These are phyloP conservation scores for Fragilaria crotonensis DNA, from an alignment of 108 stramenopile genomes.

Conservation along the genomic window DNA sequence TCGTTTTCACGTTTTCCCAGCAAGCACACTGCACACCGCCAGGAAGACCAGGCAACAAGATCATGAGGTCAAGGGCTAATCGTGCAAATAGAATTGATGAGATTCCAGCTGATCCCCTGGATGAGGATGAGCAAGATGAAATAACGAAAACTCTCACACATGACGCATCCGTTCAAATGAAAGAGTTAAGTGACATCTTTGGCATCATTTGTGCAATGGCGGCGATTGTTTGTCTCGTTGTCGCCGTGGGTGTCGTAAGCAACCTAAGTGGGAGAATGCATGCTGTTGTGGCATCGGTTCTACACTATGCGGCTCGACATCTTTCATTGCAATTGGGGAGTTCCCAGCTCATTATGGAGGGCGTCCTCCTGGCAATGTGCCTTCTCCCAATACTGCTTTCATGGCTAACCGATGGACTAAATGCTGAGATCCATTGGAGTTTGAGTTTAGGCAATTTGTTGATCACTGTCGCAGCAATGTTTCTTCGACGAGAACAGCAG, in stretches of 20 bases:
- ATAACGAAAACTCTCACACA: not conserved
- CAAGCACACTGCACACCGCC: too few relatives aligned
- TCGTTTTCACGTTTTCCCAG: too few relatives aligned
- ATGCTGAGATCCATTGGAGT: not conserved
- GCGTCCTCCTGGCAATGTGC: not conserved
- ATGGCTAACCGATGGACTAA: not conserved
- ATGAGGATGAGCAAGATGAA: conserved; percentile 4
- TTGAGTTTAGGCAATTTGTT: not conserved
- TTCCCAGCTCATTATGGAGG: not conserved
- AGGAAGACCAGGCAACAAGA: too few relatives aligned
- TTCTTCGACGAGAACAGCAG: not conserved
- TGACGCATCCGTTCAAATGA: not conserved
- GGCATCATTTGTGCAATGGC: not conserved
- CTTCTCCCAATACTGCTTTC: not conserved
- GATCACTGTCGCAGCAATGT: not conserved
- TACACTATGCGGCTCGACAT: not conserved
- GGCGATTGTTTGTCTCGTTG: not conserved
- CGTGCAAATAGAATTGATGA: too few relatives aligned
- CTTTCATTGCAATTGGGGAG: not conserved
- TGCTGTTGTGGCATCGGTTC: not conserved
- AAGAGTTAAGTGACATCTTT: not conserved
- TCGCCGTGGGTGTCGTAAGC: not conserved
- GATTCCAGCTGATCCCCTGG: not conserved
- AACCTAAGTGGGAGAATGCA: not conserved
- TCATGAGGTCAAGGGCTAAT: too few relatives aligned